phyloP scores from a whole-genome alignment of 441 rosid genomes.

The Hura crepitans region DNA sequence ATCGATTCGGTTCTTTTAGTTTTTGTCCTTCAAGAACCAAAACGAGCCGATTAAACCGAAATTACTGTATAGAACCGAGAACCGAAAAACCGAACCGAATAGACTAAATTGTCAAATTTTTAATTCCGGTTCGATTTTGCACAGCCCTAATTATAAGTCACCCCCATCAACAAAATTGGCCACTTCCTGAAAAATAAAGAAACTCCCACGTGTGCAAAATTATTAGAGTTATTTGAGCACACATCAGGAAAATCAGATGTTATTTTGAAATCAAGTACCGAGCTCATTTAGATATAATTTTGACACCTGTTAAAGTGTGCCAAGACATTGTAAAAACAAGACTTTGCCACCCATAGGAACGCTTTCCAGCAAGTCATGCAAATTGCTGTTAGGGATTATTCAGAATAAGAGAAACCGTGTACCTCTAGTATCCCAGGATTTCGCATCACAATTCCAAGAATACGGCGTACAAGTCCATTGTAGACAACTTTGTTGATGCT shows the following conservation, averaged over 20 bases:
- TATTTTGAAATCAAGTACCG: neutral
- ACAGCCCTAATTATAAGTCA: neutral
- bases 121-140: too few species aligned
- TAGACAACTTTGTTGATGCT: constrained; percentile 58
- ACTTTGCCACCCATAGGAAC: neutral
- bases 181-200: neutral
- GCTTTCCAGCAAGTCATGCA: neutral
- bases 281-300: neutral
- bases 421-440: constrained; percentile 92
- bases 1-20: too few species aligned
- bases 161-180: neutral
- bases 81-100: too few species aligned
- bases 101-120: neutral
- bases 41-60: too few species aligned
- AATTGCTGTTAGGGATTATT: neutral
- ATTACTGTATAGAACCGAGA: too few species aligned
- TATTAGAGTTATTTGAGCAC: neutral
- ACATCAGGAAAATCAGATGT: neutral
- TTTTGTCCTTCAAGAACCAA: too few species aligned
- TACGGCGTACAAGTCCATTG: constrained; percentile 69
- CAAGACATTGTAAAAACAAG: neutral
- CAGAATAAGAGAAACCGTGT: constrained; percentile 21
- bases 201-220: neutral
- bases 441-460: constrained; percentile 81
- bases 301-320: neutral